Conservation (phyloP, 345 rosid species). For the Eucalyptus cloeziana region DNA sequence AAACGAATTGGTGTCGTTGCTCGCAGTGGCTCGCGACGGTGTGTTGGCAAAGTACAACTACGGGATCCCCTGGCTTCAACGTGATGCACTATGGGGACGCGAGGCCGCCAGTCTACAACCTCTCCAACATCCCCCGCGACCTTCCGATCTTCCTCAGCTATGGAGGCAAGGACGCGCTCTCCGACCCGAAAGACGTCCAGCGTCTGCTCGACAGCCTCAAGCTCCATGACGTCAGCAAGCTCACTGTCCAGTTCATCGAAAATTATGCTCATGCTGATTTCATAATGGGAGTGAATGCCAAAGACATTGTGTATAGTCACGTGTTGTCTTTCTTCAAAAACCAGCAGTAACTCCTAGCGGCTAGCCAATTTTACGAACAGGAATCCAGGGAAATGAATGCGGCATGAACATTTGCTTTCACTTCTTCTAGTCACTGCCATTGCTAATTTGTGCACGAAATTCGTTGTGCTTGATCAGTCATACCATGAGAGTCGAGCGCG, state of each 20-base stretch:
- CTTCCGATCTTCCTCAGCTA: slow-evolving; percentile 74
- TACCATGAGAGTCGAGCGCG: neutral
- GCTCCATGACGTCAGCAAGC: slow-evolving; percentile 59
- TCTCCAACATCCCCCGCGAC: slow-evolving; percentile 62
- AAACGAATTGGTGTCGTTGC: neutral
- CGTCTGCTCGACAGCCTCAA: slow-evolving; percentile 43
- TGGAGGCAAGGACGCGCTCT: slow-evolving; percentile 58
- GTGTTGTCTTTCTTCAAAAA: slow-evolving; percentile 37
- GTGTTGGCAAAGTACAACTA: slow-evolving; percentile 63
- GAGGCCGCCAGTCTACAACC: slow-evolving; percentile 59
- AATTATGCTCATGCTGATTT: slow-evolving; percentile 85
- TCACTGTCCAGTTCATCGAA: slow-evolving; percentile 43
- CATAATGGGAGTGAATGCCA: slow-evolving; percentile 78
- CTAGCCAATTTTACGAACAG: neutral
- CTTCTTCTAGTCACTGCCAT: neutral
- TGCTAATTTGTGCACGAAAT: neutral
- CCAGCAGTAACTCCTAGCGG: neutral
- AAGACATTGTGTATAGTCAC: slow-evolving; percentile 58
- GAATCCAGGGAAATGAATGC: neutral
- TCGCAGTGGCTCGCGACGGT: slow-evolving; percentile 57
- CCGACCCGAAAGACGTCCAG: slow-evolving; percentile 55
- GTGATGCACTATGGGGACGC: slow-evolving; percentile 47
- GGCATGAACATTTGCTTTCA: neutral
- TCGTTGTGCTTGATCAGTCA: neutral
- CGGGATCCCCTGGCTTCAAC: slow-evolving; percentile 31